Evolutionary conservation across 805 yeast species (phyloP).

Genomic region (Nakazawaea pomicola): DNA sequence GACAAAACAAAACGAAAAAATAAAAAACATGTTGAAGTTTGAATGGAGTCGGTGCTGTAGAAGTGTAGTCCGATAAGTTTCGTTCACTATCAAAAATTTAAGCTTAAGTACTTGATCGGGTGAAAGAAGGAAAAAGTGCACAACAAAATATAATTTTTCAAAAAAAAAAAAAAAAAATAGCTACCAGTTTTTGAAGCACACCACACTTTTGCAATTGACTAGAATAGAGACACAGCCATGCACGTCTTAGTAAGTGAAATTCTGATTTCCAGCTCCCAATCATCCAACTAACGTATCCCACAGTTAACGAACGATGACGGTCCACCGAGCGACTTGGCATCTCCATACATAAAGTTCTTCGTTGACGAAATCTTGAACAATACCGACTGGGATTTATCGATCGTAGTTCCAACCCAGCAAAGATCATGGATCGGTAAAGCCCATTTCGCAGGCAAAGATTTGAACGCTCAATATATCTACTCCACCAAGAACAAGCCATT

Average conservation of each 20-base stretch:
- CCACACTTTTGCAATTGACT: too few relatives aligned
- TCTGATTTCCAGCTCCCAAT: too few relatives aligned
- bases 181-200: neutral
- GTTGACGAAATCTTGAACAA: constrained; percentile 58
- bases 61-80: too few relatives aligned
- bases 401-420: constrained; percentile 80
- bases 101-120: too few relatives aligned
- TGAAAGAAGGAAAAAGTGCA: too few relatives aligned
- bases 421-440: constrained; percentile 98
- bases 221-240: constrained; percentile 5
- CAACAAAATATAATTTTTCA: too few relatives aligned
- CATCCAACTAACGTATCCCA: too few relatives aligned
- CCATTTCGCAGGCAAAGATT: constrained; percentile 75
- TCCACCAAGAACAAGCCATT: constrained; percentile 38
- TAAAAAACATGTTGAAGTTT: too few relatives aligned
- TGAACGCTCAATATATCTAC: constrained; percentile 61
- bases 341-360: constrained; percentile 82
- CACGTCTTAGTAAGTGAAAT: constrained; percentile 16
- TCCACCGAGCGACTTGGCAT: constrained; percentile 71
- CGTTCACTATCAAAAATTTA: too few relatives aligned
- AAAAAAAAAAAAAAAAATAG: too few relatives aligned
- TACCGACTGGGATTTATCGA: constrained; percentile 82
- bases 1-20: too few relatives aligned
- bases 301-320: constrained; percentile 91
- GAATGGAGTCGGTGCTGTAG: too few relatives aligned